Percentiles rank a stretch among this genome's conserved stretches.
Evolutionary conservation across 225 moss, liverwort and hornwort species (phyloP).

Genomic region (Pleurozium schreberi): DNA sequence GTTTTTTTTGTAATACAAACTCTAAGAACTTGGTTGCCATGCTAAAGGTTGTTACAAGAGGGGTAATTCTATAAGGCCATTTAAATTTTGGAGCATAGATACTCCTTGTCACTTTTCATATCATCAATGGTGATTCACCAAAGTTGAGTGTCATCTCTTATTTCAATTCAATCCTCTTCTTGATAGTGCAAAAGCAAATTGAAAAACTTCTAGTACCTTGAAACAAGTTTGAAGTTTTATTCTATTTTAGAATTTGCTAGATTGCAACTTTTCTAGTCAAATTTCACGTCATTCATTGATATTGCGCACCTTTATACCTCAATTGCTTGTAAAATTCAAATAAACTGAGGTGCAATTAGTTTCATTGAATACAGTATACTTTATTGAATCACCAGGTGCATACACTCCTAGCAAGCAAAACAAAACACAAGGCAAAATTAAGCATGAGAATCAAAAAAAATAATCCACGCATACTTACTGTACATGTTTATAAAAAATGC

Average conservation of each 20-base stretch:
- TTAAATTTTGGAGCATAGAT: accelerated
- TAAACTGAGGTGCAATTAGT: neutral
- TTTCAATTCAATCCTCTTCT: neutral
- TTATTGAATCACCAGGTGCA: accelerated
- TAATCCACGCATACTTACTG: neutral
- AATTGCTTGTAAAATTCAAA: neutral
- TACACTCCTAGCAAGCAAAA: neutral
- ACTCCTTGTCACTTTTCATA: neutral
- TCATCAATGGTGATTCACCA: neutral
- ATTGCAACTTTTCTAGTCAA: neutral
- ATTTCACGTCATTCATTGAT: neutral
- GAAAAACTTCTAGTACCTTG: neutral
- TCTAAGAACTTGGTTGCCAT: neutral
- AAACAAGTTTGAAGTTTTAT: neutral
- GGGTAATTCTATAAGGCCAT: neutral
- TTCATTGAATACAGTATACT: neutral
- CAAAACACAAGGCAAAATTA: neutral
- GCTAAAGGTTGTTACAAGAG: accelerated
- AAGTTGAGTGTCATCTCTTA: neutral
- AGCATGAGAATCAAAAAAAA: too few relatives aligned
- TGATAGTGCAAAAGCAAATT: neutral
- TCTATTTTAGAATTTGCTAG: neutral
- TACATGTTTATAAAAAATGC: neutral
- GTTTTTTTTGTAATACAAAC: accelerated
- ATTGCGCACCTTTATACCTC: neutral